These are phyloP conservation scores for Ustilago xerochloae DNA, from an alignment of 1,284 basidiomycete genomes.

Conservation along the genomic window DNA sequence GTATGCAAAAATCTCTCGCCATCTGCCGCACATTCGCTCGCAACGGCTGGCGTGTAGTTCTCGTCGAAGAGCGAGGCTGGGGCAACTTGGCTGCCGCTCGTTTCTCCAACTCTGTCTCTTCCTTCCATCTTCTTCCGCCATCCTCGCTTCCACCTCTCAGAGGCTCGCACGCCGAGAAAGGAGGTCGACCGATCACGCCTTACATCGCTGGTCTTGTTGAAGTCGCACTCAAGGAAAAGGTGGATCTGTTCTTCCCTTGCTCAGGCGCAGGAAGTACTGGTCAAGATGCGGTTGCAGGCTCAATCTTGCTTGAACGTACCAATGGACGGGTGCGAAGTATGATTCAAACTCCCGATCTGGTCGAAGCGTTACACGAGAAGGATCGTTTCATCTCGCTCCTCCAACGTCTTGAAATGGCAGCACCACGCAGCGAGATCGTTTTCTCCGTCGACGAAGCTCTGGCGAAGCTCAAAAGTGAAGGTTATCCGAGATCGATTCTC, in stretches of 20 bases:
- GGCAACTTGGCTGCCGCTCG: conserved; percentile 69
- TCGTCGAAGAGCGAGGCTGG: conserved; percentile 70
- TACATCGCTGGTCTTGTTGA: conserved; percentile 65
- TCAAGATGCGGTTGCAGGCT: conserved; percentile 68
- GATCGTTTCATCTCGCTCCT: conserved; percentile 67
- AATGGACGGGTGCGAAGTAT: conserved; percentile 60
- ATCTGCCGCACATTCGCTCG: conserved; percentile 69
- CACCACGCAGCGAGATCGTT: conserved; percentile 67
- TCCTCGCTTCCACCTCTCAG: conserved; percentile 12
- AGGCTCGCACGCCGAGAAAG: not conserved
- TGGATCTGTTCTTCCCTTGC: conserved; percentile 69
- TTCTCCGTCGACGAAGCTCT: conserved; percentile 66
- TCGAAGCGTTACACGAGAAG: conserved; percentile 69
- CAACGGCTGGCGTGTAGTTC: conserved; percentile 70
- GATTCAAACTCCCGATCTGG: conserved; percentile 69
- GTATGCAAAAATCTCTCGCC: conserved; percentile 70
- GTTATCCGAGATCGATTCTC: conserved; percentile 53
- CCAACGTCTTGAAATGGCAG: conserved; percentile 65
- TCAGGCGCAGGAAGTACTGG: conserved; percentile 69
- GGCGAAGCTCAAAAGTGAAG: conserved; percentile 50
- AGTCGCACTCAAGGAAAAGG: conserved; percentile 64
- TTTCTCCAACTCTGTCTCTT: conserved; percentile 67
- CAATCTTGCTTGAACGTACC: conserved; percentile 59
- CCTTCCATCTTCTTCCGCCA: conserved; percentile 43
- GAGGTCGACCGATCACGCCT: conserved; percentile 20